These are phyloP conservation scores for Drechslerella coelobrocha DNA, from an alignment of 2,329 filamentous ascomycete species.

Conservation along the genomic window DNA sequence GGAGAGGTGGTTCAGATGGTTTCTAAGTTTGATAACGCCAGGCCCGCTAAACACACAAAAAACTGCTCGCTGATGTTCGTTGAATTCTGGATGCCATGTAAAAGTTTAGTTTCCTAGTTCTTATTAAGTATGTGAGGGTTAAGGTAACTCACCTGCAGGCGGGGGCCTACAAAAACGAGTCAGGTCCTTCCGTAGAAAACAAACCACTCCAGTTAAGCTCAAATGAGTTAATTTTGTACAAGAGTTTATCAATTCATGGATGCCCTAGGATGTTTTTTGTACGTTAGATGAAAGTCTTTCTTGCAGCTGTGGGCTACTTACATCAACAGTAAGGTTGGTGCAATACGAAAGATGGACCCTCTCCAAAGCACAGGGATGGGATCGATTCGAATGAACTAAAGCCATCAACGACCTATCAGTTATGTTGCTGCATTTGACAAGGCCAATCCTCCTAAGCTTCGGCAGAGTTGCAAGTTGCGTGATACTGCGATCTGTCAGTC, in stretches of 20 bases:
- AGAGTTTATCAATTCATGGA: slow-evolving; percentile 84
- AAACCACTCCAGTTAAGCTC: slow-evolving; percentile 89
- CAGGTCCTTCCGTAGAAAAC: slow-evolving; percentile 80
- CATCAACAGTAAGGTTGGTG: slow-evolving; percentile 53
- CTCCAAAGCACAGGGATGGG: slow-evolving; percentile 70
- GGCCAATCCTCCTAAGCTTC: slow-evolving; percentile 89
- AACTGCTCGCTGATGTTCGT: slow-evolving; percentile 89
- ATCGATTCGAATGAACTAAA: slow-evolving; percentile 72
- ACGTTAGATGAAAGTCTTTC: slow-evolving; percentile 1
- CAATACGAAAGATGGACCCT: slow-evolving; percentile 97
- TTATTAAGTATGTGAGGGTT: neutral
- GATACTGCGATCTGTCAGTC: slow-evolving; percentile 86
- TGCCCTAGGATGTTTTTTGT: slow-evolving; percentile 70
- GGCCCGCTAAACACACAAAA: slow-evolving; percentile 97
- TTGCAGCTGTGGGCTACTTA: slow-evolving; percentile 12
- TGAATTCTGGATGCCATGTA: slow-evolving; percentile 73
- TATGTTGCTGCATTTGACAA: slow-evolving; percentile 91
- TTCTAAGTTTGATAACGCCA: slow-evolving; percentile 78
- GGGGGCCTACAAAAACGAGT: slow-evolving; percentile 85
- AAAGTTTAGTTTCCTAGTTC: neutral
- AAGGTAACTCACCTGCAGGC: slow-evolving; percentile 60
- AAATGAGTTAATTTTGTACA: slow-evolving; percentile 93
- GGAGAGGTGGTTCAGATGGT: slow-evolving; percentile 70
- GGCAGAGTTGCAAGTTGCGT: slow-evolving; percentile 82
- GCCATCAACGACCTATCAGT: slow-evolving; percentile 88